These are phyloP conservation scores for Umbelopsis ramanniana DNA, from an alignment of 192 early-diverging fungal genomes.

Conservation along the genomic window DNA sequence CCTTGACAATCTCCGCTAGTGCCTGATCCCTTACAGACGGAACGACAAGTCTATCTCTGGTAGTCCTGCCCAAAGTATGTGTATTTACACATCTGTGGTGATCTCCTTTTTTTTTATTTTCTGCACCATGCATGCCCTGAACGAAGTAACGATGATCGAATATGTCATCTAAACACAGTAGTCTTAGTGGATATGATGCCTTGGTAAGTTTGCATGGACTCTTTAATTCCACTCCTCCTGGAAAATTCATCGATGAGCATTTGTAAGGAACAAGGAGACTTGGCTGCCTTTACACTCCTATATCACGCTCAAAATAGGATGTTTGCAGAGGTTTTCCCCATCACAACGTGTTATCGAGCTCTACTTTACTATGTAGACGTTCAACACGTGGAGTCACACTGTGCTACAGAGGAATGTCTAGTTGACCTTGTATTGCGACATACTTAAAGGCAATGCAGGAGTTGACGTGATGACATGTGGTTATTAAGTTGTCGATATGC, in stretches of 20 bases:
- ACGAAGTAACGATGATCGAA: not conserved
- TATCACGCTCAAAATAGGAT: not conserved
- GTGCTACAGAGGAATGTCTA: not conserved
- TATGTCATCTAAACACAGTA: not conserved
- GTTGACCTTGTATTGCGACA: not conserved
- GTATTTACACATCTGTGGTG: too few species aligned
- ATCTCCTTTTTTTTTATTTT: too few species aligned
- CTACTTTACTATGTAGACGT: not conserved
- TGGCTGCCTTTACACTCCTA: not conserved
- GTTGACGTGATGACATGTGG: slow-evolving; percentile 1
- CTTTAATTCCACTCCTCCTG: too few species aligned
- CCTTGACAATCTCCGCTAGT: slow-evolving; percentile 6
- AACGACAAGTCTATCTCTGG: not conserved
- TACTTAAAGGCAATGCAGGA: not conserved
- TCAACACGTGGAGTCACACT: not conserved
- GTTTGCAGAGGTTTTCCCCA: not conserved
- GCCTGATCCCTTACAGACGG: slow-evolving; percentile 21
- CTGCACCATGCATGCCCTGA: too few species aligned
- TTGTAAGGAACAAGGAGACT: not conserved
- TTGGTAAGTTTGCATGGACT: not conserved
- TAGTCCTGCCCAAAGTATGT: too few species aligned
- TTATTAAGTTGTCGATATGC: not conserved
- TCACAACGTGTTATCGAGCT: not conserved
- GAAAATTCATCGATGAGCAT: not conserved
- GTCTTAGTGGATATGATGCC: not conserved